These are phyloP conservation scores for Tetradesmus obliquus DNA, from an alignment of 139 green algal species.

Conservation along the genomic window DNA sequence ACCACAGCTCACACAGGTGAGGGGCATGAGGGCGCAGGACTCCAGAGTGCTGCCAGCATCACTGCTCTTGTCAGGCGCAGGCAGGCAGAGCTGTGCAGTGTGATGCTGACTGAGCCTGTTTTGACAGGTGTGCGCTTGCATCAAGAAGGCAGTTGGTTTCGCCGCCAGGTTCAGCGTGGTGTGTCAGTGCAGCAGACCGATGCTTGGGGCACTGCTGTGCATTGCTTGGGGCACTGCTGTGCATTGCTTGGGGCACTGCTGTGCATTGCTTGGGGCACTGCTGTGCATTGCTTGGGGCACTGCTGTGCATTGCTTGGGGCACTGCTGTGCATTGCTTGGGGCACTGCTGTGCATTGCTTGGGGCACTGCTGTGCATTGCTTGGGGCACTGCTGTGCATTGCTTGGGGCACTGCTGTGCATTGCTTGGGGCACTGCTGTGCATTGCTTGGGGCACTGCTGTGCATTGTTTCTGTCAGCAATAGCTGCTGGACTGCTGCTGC, in stretches of 20 bases:
- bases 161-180: not conserved
- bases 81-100: not conserved
- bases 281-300: no score
- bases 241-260: no score
- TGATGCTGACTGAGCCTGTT: not conserved
- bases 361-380: not conserved
- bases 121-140: not conserved
- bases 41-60: not conserved
- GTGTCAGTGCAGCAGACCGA: not conserved
- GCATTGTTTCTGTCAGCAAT: not conserved
- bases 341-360: not conserved
- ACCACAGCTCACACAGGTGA: constrained; percentile 45
- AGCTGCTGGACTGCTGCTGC: not conserved
- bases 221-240: not conserved
- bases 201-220: not conserved
- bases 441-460: not conserved
- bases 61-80: not conserved
- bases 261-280: no score
- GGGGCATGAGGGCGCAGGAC: not conserved
- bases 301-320: no score
- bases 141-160: not conserved
- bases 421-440: not conserved
- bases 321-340: not conserved
- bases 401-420: not conserved
- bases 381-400: not conserved